A percentile compares a stretch with the other conserved stretches of the same genome.
Evolutionary conservation across 345 rosid species (phyloP).

Genomic region (Dipteronia sinensis): DNA sequence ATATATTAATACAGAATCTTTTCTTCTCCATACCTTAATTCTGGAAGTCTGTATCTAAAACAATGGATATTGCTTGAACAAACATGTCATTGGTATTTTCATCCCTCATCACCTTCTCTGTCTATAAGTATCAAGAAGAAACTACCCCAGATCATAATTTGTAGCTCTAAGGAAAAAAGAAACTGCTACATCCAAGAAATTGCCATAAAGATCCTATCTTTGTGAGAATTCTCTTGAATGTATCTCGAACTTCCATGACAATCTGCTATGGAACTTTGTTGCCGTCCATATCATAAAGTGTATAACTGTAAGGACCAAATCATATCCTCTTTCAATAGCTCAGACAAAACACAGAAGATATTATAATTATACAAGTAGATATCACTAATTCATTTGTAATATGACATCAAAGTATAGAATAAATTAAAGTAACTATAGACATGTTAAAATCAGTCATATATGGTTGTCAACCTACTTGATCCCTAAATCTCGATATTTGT

Average conservation of each 20-base stretch:
- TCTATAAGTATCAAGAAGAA: constrained; percentile 42
- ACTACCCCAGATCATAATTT: not conserved
- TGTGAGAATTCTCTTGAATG: constrained; percentile 72
- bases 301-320: constrained; percentile 49
- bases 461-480: not conserved
- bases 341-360: constrained; percentile 11
- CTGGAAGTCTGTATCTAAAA: constrained; percentile 73
- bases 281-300: constrained; percentile 69
- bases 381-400: not conserved
- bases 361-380: not conserved
- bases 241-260: constrained; percentile 74
- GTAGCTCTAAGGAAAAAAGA: not conserved
- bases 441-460: not conserved
- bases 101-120: constrained; percentile 79
- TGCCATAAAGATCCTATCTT: constrained; percentile 47
- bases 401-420: not conserved
- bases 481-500: not conserved
- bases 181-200: not conserved
- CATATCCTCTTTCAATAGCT: constrained; percentile 21
- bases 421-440: not conserved
- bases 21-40: constrained; percentile 54
- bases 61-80: too few species aligned
- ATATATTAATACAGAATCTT: not conserved
- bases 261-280: constrained; percentile 57
- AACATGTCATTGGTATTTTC: too few species aligned